Percentiles rank a stretch among this genome's conserved stretches.
phyloP scores from a whole-genome alignment of 352 stramenopile species.

The Phytopythium kandeliae region DNA sequence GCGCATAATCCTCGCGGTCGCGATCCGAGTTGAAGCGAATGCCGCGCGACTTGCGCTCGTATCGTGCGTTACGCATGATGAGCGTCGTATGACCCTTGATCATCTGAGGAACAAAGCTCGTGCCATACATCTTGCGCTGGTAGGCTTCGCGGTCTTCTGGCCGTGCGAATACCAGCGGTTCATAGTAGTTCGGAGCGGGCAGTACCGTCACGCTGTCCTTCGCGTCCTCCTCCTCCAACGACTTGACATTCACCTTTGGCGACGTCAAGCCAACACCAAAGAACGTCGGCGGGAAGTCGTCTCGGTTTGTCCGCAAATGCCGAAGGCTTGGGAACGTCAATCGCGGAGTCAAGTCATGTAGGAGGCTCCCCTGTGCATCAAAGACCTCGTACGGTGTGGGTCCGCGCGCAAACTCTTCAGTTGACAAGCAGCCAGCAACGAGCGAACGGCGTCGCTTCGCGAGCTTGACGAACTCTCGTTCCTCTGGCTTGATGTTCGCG shows the following conservation, averaged over 20 bases:
- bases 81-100: conserved; percentile 33
- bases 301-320: conserved; percentile 17
- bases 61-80: conserved; percentile 38
- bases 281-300: conserved; percentile 19
- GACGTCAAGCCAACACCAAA: conserved; percentile 24
- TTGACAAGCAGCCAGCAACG: neutral
- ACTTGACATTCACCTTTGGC: conserved; percentile 13
- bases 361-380: conserved; percentile 13
- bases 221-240: conserved; percentile 1
- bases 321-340: conserved; percentile 22
- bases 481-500: neutral
- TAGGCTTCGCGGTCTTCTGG: conserved; percentile 38
- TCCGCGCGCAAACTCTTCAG: conserved; percentile 2
- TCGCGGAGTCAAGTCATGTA: conserved; percentile 24
- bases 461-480: neutral
- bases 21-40: conserved; percentile 58
- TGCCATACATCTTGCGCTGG: conserved; percentile 49
- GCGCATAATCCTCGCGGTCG: conserved; percentile 45
- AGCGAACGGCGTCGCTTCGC: conserved; percentile 2
- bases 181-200: conserved; percentile 23
- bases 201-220: neutral
- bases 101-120: conserved; percentile 39
- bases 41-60: conserved; percentile 50
- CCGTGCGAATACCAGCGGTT: conserved; percentile 32
- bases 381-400: conserved; percentile 23